phyloP scores from a whole-genome alignment of 805 yeast species.

The Naumovozyma baii region DNA sequence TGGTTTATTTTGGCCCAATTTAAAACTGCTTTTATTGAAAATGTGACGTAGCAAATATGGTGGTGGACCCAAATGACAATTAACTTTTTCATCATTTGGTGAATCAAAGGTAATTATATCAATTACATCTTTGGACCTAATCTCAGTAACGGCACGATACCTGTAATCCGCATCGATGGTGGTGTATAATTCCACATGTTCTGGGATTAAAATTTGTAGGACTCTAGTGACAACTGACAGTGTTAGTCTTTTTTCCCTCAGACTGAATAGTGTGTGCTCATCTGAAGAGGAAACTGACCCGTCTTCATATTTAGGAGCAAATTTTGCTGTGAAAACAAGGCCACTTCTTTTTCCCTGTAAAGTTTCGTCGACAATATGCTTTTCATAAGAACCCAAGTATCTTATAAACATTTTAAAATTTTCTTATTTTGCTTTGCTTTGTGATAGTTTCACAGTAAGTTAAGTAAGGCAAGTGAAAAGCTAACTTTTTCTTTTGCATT shows the following conservation, averaged over 20 bases:
- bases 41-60: conserved; percentile 22
- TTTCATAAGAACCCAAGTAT: conserved; percentile 20
- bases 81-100: conserved; percentile 19
- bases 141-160: conserved; percentile 14
- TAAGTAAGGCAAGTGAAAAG: too few species aligned
- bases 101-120: conserved; percentile 18
- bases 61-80: conserved; percentile 24
- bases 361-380: conserved; percentile 17
- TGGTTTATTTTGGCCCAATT: conserved; percentile 15
- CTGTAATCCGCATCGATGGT: conserved; percentile 19
- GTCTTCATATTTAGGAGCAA: conserved; percentile 10
- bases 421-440: too few species aligned
- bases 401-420: conserved; percentile 15
- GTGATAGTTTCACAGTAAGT: too few species aligned
- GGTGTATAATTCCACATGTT: conserved; percentile 18
- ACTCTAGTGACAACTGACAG: conserved; percentile 13
- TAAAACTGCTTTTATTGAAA: conserved; percentile 18
- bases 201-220: conserved; percentile 13
- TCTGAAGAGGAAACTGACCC: conserved; percentile 11
- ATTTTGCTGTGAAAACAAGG: conserved; percentile 19
- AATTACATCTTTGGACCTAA: conserved; percentile 17
- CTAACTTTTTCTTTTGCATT: too few species aligned
- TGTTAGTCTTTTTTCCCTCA: conserved; percentile 13
- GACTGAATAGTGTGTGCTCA: conserved; percentile 18
- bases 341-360: conserved; percentile 21